A percentile compares a stretch with the other conserved stretches of the same genome.
Evolutionary conservation across 345 rosid genomes (phyloP).

Genomic region (Stellera chamaejasme): DNA sequence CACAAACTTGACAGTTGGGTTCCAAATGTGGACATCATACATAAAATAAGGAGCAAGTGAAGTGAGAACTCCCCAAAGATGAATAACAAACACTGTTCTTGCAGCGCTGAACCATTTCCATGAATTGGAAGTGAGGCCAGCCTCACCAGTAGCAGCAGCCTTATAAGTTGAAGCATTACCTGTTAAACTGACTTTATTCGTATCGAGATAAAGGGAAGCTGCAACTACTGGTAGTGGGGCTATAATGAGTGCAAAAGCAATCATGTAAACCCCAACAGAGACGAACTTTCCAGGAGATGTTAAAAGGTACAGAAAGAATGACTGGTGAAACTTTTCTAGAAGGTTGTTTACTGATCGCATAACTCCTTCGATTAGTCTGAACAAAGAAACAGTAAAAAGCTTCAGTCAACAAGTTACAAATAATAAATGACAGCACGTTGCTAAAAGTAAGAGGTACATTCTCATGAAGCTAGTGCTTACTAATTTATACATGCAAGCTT

Average conservation of each 20-base stretch:
- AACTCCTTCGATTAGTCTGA: conserved; percentile 94
- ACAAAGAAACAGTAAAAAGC: conserved; percentile 11
- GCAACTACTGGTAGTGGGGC: conserved; percentile 88
- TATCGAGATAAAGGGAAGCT: conserved; percentile 69
- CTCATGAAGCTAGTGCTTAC: background rate
- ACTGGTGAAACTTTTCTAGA: conserved; percentile 96
- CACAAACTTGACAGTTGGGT: conserved; percentile 38
- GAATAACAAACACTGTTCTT: conserved; percentile 57
- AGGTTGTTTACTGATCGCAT: conserved; percentile 87
- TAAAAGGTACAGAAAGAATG: conserved; percentile 79
- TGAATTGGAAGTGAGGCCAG: conserved; percentile 25
- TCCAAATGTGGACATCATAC: conserved; percentile 43
- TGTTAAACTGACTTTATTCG: conserved; percentile 25
- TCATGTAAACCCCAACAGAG: conserved; percentile 95
- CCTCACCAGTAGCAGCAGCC: conserved; percentile 13
- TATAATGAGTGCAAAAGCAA: conserved; percentile 80
- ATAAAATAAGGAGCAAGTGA: conserved; percentile 66
- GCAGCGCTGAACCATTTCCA: conserved; percentile 85
- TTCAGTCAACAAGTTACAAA: conserved; percentile 9
- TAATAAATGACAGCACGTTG: too few species aligned
- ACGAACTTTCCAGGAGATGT: conserved; percentile 84
- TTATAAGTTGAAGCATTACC: conserved; percentile 12
- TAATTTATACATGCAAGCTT: too few species aligned
- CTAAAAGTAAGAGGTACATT: background rate
- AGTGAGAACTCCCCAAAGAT: conserved; percentile 60